Evolutionary conservation across 1,284 basidiomycete genomes (phyloP), one percentile per base, ranked within the genome.

Genomic region (Exobasidium cylindrosporum): DNA sequence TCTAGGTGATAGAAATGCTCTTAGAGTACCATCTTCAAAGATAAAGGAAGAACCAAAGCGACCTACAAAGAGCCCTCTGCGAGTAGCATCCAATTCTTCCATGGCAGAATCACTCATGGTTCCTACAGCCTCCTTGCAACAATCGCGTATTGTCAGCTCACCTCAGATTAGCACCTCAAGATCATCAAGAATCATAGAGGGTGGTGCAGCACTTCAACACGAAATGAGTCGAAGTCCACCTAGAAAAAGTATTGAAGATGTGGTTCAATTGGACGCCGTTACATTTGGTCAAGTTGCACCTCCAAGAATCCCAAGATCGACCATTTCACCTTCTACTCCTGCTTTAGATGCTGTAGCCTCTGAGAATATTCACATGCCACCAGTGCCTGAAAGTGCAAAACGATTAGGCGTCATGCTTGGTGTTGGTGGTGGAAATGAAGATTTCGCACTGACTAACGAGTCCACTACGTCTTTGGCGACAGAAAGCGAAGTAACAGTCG

Each of bases 21-120:
- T n/a, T n/a, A n/a, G n/a, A n/a, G n/a, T n/a, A n/a, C n/a, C n/a
- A n/a, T n/a, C n/a, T n/a, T n/a, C n/a, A n/a, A n/a, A n/a, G n/a
- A n/a, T n/a, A n/a, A n/a, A n/a, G n/a, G n/a, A 44, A 40, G 53
- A 55, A 44, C 53, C 53, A 26, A 30, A 14, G 17, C 53, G 53
- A 6, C 53, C 53, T n/a, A 44, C 4, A 26, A 55, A 55, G 53
- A 55, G 53, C 53, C 53, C 53, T 14, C 26, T 55, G 11, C 53
- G 53, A 21, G 47, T 21, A 6, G 26, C 47, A 23, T 28, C 21
- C 47, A 3, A 17, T n/a, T n/a, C n/a, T n/a, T n/a, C n/a, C n/a
- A n/a, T n/a, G n/a, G n/a, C n/a, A n/a, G n/a, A n/a, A n/a, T n/a
- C n/a, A n/a, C n/a, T n/a, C n/a, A n/a, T n/a, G n/a, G n/a, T n/a